These are phyloP conservation scores for Chlorociboria aeruginascens DNA, from an alignment of 495 filamentous ascomycete genomes.

Conservation along the genomic window DNA sequence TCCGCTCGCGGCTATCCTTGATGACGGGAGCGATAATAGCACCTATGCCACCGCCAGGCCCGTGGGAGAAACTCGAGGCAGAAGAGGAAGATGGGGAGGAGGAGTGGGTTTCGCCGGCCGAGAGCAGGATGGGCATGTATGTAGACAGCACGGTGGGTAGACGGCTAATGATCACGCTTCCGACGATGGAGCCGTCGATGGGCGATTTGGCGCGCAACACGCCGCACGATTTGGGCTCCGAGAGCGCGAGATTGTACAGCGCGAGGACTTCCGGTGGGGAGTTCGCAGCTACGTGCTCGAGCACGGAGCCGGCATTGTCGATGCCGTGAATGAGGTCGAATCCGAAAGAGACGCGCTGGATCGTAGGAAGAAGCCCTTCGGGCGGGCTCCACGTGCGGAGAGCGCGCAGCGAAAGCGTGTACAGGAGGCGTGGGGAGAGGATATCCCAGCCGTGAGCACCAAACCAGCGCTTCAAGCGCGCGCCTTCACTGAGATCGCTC, in stretches of 20 bases:
- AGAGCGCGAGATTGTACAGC: conserved; percentile 67
- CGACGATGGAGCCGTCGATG: conserved; percentile 54
- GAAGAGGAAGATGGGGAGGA: background rate
- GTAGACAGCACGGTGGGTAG: conserved; percentile 51
- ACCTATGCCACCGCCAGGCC: conserved; percentile 28
- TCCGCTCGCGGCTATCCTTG: conserved; percentile 47
- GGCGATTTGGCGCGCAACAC: conserved; percentile 71
- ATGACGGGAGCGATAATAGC: conserved; percentile 77
- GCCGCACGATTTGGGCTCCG: conserved; percentile 59
- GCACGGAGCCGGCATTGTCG: conserved; percentile 61
- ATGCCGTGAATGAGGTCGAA: conserved; percentile 75
- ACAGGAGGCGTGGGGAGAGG: conserved; percentile 46
- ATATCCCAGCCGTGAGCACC: conserved; percentile 62
- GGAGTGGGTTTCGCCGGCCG: background rate
- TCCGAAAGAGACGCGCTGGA: conserved; percentile 53
- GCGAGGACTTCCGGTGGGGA: conserved; percentile 73
- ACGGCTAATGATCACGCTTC: conserved; percentile 75
- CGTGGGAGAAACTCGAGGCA: background rate
- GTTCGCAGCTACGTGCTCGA: conserved; percentile 63
- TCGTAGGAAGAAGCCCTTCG: conserved; percentile 55
- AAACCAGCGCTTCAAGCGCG: conserved; percentile 33
- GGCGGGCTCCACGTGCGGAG: conserved; percentile 62
- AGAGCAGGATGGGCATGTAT: conserved; percentile 51
- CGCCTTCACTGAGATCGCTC: conserved; percentile 17
- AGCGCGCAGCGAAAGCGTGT: conserved; percentile 54